Evolutionary conservation across 345 rosid species (phyloP).

Genomic region (Brassica juncea): DNA sequence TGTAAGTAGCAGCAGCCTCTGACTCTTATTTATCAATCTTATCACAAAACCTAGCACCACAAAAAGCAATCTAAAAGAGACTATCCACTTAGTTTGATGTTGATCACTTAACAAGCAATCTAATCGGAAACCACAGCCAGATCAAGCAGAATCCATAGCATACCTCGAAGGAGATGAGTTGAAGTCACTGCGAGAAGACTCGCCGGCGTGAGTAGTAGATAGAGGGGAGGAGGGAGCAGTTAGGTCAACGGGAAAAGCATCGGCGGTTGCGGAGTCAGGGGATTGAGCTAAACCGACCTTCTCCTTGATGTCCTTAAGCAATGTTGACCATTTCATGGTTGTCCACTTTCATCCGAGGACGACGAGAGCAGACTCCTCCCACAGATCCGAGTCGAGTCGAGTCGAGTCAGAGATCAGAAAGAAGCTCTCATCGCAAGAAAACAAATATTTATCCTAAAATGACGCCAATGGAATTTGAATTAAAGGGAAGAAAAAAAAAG

Average conservation of each 20-base stretch:
- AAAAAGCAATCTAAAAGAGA: neutral
- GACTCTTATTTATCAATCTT: neutral
- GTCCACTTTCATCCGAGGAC: constrained; percentile 50
- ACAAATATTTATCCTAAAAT: neutral
- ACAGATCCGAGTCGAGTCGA: constrained; percentile 45
- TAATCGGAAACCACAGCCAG: neutral
- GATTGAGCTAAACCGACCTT: constrained; percentile 95
- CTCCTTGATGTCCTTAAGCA: constrained; percentile 98
- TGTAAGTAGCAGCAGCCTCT: neutral
- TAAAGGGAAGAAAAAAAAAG: neutral
- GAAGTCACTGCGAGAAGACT: constrained; percentile 46
- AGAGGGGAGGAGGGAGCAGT: constrained; percentile 50
- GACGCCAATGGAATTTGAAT: neutral
- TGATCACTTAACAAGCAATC: neutral
- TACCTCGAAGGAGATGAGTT: constrained; percentile 72
- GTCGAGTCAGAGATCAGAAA: constrained; percentile 41
- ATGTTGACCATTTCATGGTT: constrained; percentile 97
- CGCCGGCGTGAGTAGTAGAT: constrained; percentile 40
- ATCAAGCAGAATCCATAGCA: constrained; percentile 2
- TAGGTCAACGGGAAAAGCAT: constrained; percentile 49
- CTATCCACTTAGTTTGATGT: neutral
- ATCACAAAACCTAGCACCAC: neutral
- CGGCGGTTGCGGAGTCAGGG: constrained; percentile 44
- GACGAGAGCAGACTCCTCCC: constrained; percentile 37
- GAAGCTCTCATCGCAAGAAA: neutral